Percentiles rank a stretch among this genome's conserved stretches.
phyloP scores from a whole-genome alignment of 495 filamentous ascomycete genomes.

The Penicillium daleae region DNA sequence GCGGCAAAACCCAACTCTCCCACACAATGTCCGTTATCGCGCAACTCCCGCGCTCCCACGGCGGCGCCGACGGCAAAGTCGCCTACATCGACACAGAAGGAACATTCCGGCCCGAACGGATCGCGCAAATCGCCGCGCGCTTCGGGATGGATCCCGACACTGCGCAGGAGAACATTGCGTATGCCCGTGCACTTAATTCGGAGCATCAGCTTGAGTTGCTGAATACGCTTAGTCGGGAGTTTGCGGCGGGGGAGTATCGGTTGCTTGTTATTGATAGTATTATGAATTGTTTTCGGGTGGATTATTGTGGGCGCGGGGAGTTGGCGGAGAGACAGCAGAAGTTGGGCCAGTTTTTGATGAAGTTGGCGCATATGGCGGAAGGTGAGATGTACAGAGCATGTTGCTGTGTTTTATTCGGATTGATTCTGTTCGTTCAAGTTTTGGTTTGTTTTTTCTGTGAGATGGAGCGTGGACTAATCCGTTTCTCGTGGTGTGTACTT shows the following conservation, averaged over 20 bases:
- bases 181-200: slow-evolving; percentile 72
- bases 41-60: slow-evolving; percentile 62
- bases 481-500: not conserved
- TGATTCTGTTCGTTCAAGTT: not conserved
- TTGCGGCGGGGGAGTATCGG: slow-evolving; percentile 69
- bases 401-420: too few species aligned
- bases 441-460: not conserved
- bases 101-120: slow-evolving; percentile 75
- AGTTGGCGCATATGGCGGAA: slow-evolving; percentile 74
- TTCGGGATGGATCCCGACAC: slow-evolving; percentile 69
- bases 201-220: slow-evolving; percentile 77
- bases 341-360: slow-evolving; percentile 70
- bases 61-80: slow-evolving; percentile 77
- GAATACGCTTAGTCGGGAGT: slow-evolving; percentile 66
- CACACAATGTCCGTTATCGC: slow-evolving; percentile 73
- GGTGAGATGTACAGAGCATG: slow-evolving; percentile 39
- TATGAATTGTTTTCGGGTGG: slow-evolving; percentile 77
- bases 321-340: slow-evolving; percentile 79
- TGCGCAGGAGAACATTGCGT: slow-evolving; percentile 76
- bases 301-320: slow-evolving; percentile 75
- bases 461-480: slow-evolving; percentile 10
- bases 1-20: slow-evolving; percentile 74
- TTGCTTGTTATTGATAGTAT: slow-evolving; percentile 79
- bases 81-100: slow-evolving; percentile 84
- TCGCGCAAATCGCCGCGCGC: slow-evolving; percentile 73